Conservation (phyloP, 2,329 filamentous ascomycete species). For the Leptographium procerum region DNA sequence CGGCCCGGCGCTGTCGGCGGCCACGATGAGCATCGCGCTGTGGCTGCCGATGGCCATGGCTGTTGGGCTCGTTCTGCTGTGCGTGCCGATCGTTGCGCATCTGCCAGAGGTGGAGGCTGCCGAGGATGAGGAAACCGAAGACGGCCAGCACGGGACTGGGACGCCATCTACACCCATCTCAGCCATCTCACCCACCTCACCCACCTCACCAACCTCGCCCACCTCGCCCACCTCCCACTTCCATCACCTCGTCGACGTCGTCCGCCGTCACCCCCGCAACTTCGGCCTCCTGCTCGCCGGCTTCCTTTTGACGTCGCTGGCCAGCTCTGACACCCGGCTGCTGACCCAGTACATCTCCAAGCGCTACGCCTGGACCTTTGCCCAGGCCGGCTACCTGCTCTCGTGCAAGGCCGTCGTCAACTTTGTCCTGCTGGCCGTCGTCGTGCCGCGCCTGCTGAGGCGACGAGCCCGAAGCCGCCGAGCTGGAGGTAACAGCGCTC, state of each 20-base stretch:
- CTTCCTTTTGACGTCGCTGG: slow-evolving; percentile 36
- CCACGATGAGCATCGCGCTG: slow-evolving; percentile 30
- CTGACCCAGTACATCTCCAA: slow-evolving; percentile 39
- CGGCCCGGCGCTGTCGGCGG: slow-evolving; percentile 33
- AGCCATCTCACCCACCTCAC: background rate
- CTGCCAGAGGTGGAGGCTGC: slow-evolving; percentile 17
- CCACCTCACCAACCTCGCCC: background rate
- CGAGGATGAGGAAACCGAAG: background rate
- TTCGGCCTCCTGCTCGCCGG: slow-evolving; percentile 29
- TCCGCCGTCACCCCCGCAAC: slow-evolving; percentile 28
- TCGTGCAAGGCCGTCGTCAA: slow-evolving; percentile 37
- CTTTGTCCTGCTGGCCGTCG: slow-evolving; percentile 29
- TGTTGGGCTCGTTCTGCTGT: slow-evolving; percentile 23
- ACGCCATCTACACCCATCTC: no score
- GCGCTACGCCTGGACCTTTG: slow-evolving; percentile 34
- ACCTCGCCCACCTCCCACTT: slow-evolving; percentile 15
- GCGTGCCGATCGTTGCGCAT: slow-evolving; percentile 20
- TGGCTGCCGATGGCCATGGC: slow-evolving; percentile 33
- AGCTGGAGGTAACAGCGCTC: no score
- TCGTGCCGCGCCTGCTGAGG: slow-evolving; percentile 28
- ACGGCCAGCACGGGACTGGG: no score
- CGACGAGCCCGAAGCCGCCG: background rate
- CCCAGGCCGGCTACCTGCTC: slow-evolving; percentile 34
- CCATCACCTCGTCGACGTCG: slow-evolving; percentile 19
- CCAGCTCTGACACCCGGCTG: slow-evolving; percentile 39